Evolutionary conservation across 23 red algal species (phyloP).

Genomic region (Gracilaria domingensis): DNA sequence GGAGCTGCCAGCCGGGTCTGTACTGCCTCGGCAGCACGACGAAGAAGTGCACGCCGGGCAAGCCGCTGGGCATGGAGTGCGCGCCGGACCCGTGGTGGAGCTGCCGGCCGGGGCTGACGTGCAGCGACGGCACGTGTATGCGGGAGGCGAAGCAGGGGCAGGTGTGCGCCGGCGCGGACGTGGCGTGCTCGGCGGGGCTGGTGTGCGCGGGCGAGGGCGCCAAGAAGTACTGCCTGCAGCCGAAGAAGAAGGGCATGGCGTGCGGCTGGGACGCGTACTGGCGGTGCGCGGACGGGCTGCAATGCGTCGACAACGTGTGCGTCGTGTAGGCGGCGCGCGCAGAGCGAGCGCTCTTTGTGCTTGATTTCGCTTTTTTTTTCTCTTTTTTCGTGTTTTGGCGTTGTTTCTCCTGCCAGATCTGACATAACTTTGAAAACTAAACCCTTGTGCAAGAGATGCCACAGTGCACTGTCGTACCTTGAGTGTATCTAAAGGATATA

Average conservation of each 20-base stretch:
- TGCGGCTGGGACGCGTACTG: conserved; percentile 29
- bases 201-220: conserved; percentile 7
- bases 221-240: background rate
- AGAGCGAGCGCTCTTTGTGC: background rate
- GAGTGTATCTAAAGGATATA: no score
- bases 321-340: background rate
- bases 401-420: no score
- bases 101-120: conserved; percentile 9
- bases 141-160: background rate
- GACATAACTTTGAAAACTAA: no score
- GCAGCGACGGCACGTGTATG: background rate
- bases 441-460: no score
- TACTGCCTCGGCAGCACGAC: background rate
- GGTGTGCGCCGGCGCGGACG: background rate
- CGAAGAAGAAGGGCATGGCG: background rate
- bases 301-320: conserved; percentile 17
- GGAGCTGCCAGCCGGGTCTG: conserved; percentile 5
- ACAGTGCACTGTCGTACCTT: no score
- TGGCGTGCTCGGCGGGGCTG: conserved; percentile 5
- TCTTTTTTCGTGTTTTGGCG: no score
- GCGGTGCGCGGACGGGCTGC: background rate
- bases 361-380: no score
- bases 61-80: conserved; percentile 16
- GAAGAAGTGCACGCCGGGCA: conserved; percentile 52
- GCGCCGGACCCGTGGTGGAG: conserved; percentile 42